Evolutionary conservation across 345 rosid genomes (phyloP).

Genomic region (Syzygium grande): DNA sequence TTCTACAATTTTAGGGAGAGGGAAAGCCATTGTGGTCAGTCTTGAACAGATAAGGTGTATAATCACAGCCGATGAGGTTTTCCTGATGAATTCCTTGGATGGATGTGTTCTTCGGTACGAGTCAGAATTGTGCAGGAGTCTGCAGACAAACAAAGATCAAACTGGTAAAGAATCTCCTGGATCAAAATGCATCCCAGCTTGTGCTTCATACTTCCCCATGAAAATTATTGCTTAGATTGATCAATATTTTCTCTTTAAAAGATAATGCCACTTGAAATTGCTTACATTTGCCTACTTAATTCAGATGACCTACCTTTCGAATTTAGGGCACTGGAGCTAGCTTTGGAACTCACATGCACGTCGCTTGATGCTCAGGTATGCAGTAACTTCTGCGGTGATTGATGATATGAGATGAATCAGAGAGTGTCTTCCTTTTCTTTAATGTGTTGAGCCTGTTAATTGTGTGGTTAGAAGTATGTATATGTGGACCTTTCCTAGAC

Average conservation of each 20-base stretch:
- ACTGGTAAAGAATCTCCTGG: slow-evolving; percentile 27
- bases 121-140: slow-evolving; percentile 77
- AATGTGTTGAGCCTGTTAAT: neutral
- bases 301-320: slow-evolving; percentile 98
- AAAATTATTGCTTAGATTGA: neutral
- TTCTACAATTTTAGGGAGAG: slow-evolving; percentile 81
- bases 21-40: slow-evolving; percentile 87
- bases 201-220: neutral
- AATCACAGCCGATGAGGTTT: slow-evolving; percentile 88
- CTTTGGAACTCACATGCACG: slow-evolving; percentile 83
- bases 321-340: slow-evolving; percentile 86
- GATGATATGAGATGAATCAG: neutral
- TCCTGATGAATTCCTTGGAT: slow-evolving; percentile 88
- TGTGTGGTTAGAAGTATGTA: neutral
- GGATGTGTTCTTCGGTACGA: slow-evolving; percentile 63
- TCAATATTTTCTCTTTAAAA: neutral
- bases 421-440: neutral
- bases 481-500: neutral
- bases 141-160: slow-evolving; percentile 54
- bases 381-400: neutral
- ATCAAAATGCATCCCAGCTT: neutral
- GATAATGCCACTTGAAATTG: slow-evolving; percentile 1
- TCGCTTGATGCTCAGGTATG: slow-evolving; percentile 84
- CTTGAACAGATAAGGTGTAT: slow-evolving; percentile 93
- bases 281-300: slow-evolving; percentile 19